A percentile compares a stretch with the other conserved stretches of the same genome.
Conservation (phyloP, 2,329 filamentous ascomycete genomes). For the Beauveria asiatica region DNA sequence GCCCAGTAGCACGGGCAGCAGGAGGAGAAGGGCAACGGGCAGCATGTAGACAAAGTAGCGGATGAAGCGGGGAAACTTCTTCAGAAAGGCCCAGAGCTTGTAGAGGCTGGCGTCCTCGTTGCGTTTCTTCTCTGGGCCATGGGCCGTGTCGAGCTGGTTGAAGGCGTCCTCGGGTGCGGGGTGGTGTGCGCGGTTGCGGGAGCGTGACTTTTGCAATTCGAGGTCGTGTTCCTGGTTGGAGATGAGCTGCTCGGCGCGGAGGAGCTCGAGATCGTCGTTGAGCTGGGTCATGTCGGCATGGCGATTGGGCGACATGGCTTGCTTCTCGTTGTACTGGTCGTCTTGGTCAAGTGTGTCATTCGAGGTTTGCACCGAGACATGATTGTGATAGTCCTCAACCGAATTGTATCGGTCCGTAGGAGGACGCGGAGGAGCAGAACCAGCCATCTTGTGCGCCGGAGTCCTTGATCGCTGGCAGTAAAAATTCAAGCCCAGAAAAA, state of each 20-base stretch:
- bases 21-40: slow-evolving; percentile 35
- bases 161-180: slow-evolving; percentile 38
- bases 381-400: slow-evolving; percentile 17
- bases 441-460: slow-evolving; percentile 5
- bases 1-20: slow-evolving; percentile 39
- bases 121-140: slow-evolving; percentile 21
- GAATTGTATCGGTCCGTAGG: slow-evolving; percentile 7
- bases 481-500: not conserved
- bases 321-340: slow-evolving; percentile 13
- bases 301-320: slow-evolving; percentile 17
- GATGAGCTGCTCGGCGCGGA: slow-evolving; percentile 38
- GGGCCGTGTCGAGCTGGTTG: slow-evolving; percentile 24
- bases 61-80: slow-evolving; percentile 41
- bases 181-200: slow-evolving; percentile 25
- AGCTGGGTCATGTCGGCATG: slow-evolving; percentile 30
- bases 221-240: slow-evolving; percentile 34
- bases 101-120: slow-evolving; percentile 27
- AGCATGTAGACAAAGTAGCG: slow-evolving; percentile 41
- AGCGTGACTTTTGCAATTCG: slow-evolving; percentile 16
- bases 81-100: slow-evolving; percentile 36
- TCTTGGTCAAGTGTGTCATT: slow-evolving; percentile 21
- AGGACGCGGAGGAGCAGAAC: slow-evolving; percentile 1
- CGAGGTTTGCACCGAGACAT: slow-evolving; percentile 17
- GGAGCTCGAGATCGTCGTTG: slow-evolving; percentile 40
- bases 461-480: not conserved